Base-by-base conservation (phyloP, 2,329 filamentous ascomycete species). In the Talaromyces pinophilus region DNA sequence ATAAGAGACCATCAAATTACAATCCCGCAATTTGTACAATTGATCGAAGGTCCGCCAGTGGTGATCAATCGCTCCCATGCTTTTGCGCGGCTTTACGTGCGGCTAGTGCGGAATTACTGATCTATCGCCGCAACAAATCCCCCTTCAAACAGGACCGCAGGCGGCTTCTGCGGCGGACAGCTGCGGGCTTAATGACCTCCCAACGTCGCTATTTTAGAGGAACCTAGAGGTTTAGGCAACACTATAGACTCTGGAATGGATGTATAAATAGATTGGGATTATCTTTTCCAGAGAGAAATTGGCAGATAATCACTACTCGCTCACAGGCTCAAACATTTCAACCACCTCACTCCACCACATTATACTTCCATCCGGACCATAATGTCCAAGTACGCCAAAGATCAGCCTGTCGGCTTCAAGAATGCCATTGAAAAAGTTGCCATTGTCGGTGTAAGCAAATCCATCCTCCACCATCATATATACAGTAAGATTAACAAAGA, bases 391-490 rank as follows among this genome's bases (percentile, higher is more conserved):
- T 67, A 67, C 52, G 61, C 60, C 28, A 67, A 42, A 35, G 30
- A 67, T 13, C 61, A 64, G 52, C 61, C 52, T 8, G 10, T 19
- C 5, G 65, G 52, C 25, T 60, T 67, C 33, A 52, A 6, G 8
- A 81, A 80, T 63, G 50, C 68, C 64, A 75, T 81, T 28, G 71
- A 77, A 60, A 75, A 72, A 67, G 73, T 81, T 19, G 79, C 78
- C 52, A 76, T 81, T 66, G 75, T 80, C 38, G 79, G 79, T 1
- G 77, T 78, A 76, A 38, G 22, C 3, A 35, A 6, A 5, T 17
- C 8, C 2, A 5, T 19, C 30, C 19, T 0, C 28, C 3, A 10
- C 52, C 30, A 35, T 19, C 30, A 55, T 35, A 4, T 11, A 33
- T n/a, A 19, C 10, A 13, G 1, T 8, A 35, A 35, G 1, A 55